A percentile compares a stretch with the other conserved stretches of the same genome.
Conservation (phyloP, 2,329 filamentous ascomycete genomes). For the Aspergillus phoenicis region DNA sequence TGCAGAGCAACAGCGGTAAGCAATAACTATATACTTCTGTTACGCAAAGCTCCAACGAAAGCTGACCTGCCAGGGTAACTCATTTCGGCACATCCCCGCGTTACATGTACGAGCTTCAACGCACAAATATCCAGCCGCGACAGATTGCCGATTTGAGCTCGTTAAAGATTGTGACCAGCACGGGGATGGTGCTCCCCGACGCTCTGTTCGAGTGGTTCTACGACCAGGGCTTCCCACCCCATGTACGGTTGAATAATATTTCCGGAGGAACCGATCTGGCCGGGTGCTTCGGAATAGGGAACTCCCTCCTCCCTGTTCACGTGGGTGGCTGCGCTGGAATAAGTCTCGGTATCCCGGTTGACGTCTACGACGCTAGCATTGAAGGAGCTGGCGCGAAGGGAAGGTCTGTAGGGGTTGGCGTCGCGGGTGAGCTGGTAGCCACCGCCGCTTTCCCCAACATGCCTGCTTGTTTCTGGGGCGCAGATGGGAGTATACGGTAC, state of each 20-base stretch:
- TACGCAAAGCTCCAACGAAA: conserved; percentile 49
- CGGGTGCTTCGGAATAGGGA: conserved; percentile 51
- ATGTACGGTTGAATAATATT: conserved; percentile 71
- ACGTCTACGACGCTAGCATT: conserved; percentile 61
- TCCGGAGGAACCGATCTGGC: conserved; percentile 76
- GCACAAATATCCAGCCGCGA: conserved; percentile 65
- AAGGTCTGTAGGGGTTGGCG: conserved; percentile 61
- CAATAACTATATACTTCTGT: no score
- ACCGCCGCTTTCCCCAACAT: conserved; percentile 73
- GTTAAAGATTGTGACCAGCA: conserved; percentile 66
- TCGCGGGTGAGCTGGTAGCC: conserved; percentile 74
- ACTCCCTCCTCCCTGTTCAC: conserved; percentile 69
- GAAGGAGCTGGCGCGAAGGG: conserved; percentile 54
- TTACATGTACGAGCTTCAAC: conserved; percentile 69
- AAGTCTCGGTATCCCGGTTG: conserved; percentile 56
- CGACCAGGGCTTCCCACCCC: conserved; percentile 67
- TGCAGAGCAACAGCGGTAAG: conserved; percentile 37
- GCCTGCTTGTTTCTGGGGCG: conserved; percentile 65
- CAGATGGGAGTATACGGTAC: conserved; percentile 59
- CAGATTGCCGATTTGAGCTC: conserved; percentile 64
- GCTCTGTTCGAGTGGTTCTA: conserved; percentile 81
- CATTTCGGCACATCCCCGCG: conserved; percentile 75
- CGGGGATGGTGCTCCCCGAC: conserved; percentile 80
- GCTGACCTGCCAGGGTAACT: conserved; percentile 55
- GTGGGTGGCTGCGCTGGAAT: conserved; percentile 60